Percentiles rank a stretch among this genome's conserved stretches.
Conservation (phyloP, 306 rosid species). For the Ormosia emarginata region DNA sequence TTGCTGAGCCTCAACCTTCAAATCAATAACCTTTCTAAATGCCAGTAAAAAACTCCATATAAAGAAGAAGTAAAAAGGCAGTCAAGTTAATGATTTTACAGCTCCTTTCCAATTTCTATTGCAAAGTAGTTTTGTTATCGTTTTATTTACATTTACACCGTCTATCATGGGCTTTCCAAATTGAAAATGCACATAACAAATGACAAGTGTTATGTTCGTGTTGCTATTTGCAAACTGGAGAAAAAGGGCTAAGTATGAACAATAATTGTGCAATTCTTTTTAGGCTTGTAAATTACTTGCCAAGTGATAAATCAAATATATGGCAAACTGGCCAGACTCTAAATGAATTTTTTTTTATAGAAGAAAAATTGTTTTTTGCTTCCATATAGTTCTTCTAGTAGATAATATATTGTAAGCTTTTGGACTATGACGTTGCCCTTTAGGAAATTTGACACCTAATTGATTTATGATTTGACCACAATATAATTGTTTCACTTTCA, state of each 20-base stretch:
- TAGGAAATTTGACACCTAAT: not conserved
- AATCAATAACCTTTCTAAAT: not conserved
- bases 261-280: conserved; percentile 3
- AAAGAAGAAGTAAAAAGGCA: not conserved
- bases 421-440: not conserved
- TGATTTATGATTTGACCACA: no score
- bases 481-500: no score
- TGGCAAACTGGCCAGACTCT: not conserved
- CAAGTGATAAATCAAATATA: not conserved
- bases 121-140: not conserved
- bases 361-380: not conserved
- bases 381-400: not conserved
- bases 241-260: not conserved
- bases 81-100: not conserved
- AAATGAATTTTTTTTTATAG: no score
- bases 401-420: not conserved
- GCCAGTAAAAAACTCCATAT: not conserved
- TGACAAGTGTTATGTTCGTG: not conserved
- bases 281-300: not conserved
- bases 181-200: not conserved
- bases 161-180: not conserved
- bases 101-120: not conserved
- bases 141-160: no score
- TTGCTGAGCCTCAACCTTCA: no score
- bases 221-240: not conserved